A percentile compares a stretch with the other conserved stretches of the same genome.
Conservation (phyloP, 176 grass and related monocot genomes). For the Chrysopogon serrulatus region DNA sequence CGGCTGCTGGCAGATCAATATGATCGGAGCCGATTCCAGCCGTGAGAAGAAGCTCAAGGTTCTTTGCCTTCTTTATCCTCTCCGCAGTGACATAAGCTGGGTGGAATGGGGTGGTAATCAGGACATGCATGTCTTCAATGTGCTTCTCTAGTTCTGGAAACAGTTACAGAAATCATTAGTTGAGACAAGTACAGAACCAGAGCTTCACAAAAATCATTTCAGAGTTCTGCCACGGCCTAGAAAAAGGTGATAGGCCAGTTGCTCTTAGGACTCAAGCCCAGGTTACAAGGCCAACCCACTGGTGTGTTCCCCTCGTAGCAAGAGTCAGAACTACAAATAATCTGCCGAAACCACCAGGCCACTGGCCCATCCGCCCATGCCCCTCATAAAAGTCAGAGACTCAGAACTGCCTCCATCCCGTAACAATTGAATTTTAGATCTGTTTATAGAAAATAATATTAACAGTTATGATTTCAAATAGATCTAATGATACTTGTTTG, state of each 20-base stretch:
- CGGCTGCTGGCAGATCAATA: conserved; percentile 79
- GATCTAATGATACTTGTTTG: not conserved
- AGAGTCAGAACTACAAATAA: not conserved
- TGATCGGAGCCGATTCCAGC: conserved; percentile 94
- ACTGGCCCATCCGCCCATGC: not conserved
- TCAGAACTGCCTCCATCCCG: not conserved
- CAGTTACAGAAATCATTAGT: not conserved
- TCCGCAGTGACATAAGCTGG: conserved; percentile 89
- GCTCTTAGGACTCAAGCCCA: not conserved
- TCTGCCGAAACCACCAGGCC: not conserved
- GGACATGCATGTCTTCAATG: conserved; percentile 79
- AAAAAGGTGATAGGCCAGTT: not conserved
- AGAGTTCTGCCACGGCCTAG: not conserved
- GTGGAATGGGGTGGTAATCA: conserved; percentile 96
- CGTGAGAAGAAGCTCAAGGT: conserved; percentile 82
- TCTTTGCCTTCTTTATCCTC: conserved; percentile 87
- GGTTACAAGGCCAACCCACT: not conserved
- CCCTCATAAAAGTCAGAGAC: not conserved
- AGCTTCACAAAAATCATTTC: not conserved
- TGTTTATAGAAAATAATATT: not conserved
- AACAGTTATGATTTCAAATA: not conserved
- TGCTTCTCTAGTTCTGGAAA: conserved; percentile 88
- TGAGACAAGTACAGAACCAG: not conserved
- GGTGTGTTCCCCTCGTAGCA: not conserved
- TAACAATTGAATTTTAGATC: not conserved